Conservation (phyloP, 176 grass and related monocot genomes). For the Triticum turgidum region DNA sequence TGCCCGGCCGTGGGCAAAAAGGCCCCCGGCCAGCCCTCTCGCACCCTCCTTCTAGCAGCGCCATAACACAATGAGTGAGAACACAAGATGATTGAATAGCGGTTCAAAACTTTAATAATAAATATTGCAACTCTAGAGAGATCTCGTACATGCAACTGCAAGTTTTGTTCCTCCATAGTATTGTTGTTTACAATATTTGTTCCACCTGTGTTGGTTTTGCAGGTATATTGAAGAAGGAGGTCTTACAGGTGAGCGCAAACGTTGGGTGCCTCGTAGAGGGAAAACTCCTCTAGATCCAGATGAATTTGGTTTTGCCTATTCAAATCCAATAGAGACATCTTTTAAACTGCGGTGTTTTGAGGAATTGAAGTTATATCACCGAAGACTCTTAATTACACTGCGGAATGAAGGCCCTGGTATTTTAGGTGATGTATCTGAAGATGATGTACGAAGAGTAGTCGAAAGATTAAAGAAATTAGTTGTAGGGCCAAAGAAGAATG, state of each 20-base stretch:
- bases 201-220: slow-evolving; percentile 10
- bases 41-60: too few relatives aligned
- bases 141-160: not conserved
- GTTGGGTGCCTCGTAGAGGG: slow-evolving; percentile 93
- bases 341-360: slow-evolving; percentile 87
- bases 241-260: slow-evolving; percentile 94
- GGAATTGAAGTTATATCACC: slow-evolving; percentile 79
- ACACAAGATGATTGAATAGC: not conserved
- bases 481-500: slow-evolving; percentile 72
- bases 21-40: too few relatives aligned
- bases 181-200: not conserved
- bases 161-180: slow-evolving; percentile 16
- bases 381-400: slow-evolving; percentile 71
- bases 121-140: not conserved
- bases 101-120: slow-evolving; percentile 6
- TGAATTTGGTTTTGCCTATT: slow-evolving; percentile 94
- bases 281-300: slow-evolving; percentile 92
- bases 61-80: not conserved
- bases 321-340: slow-evolving; percentile 79
- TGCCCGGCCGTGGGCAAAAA: too few relatives aligned
- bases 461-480: slow-evolving; percentile 79
- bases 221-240: slow-evolving; percentile 97
- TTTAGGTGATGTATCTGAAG: slow-evolving; percentile 83
- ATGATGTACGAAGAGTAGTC: slow-evolving; percentile 65
- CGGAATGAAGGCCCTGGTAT: slow-evolving; percentile 82